phyloP scores from a whole-genome alignment of 495 filamentous ascomycete species.

The Achaetomiella virescens region DNA sequence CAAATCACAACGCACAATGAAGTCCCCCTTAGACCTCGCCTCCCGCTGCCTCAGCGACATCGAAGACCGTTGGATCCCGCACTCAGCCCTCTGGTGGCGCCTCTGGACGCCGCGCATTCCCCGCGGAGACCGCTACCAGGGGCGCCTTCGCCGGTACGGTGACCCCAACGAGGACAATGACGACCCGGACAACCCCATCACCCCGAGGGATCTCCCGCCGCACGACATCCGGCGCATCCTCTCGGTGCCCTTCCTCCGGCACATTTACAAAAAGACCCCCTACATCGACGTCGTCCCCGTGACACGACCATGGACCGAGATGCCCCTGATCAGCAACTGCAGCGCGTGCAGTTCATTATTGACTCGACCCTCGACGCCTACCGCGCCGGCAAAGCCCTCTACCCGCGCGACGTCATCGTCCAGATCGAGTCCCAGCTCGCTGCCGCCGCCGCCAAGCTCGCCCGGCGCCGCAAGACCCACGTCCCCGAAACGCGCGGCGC shows the following conservation, averaged over 20 bases:
- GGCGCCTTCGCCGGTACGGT: slow-evolving; percentile 12
- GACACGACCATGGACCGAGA: not conserved
- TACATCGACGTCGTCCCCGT: slow-evolving; percentile 16
- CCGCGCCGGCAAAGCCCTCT: slow-evolving; percentile 15
- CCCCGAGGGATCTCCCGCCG: not conserved
- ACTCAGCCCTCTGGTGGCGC: slow-evolving; percentile 17
- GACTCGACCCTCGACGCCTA: slow-evolving; percentile 10
- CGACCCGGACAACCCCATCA: not conserved
- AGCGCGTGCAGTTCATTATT: slow-evolving; percentile 1
- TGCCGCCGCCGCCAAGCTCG: not conserved
- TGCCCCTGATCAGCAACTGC: not conserved
- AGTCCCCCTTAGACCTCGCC: slow-evolving; percentile 7
- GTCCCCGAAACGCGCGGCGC: not conserved
- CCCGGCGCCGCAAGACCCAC: not conserved
- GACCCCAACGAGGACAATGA: slow-evolving; percentile 1
- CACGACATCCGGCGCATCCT: slow-evolving; percentile 12
- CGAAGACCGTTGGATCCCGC: slow-evolving; percentile 13
- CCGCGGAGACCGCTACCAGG: slow-evolving; percentile 14
- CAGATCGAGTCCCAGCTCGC: slow-evolving; percentile 12
- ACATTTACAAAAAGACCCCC: slow-evolving; percentile 14
- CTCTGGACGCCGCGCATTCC: slow-evolving; percentile 14
- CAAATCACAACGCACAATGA: not conserved
- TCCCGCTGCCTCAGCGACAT: slow-evolving; percentile 10
- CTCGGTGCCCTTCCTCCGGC: slow-evolving; percentile 2
- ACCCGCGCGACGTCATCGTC: slow-evolving; percentile 11